phyloP scores from a whole-genome alignment of 2,329 filamentous ascomycete genomes.

The Venturia nashicola region DNA sequence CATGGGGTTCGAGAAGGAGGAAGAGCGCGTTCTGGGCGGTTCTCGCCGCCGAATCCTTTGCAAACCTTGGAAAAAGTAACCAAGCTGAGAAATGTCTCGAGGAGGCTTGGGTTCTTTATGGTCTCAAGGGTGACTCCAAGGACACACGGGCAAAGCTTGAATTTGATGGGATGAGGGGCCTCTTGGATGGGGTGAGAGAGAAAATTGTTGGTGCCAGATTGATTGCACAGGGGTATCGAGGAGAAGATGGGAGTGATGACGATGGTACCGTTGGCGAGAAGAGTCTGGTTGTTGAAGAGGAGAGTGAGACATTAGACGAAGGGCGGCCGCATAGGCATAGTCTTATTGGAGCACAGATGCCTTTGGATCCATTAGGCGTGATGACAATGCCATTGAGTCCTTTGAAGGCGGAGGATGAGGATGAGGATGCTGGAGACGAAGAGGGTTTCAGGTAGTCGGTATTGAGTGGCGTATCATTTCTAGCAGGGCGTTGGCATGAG shows the following conservation, averaged over 20 bases:
- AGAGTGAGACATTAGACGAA: slow-evolving; percentile 22
- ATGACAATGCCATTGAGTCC: slow-evolving; percentile 9
- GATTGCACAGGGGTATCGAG: slow-evolving; percentile 14
- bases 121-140: slow-evolving; percentile 25
- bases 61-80: slow-evolving; percentile 60
- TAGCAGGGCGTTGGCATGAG: too few species aligned
- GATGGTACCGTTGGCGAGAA: slow-evolving; percentile 11
- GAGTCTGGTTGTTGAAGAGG: slow-evolving; percentile 14
- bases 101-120: slow-evolving; percentile 48
- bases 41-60: slow-evolving; percentile 73
- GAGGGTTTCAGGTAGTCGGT: background rate
- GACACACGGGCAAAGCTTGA: slow-evolving; percentile 19
- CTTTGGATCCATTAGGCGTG: background rate
- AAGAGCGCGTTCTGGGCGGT: slow-evolving; percentile 88
- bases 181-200: slow-evolving; percentile 56
- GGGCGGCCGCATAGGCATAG: slow-evolving; percentile 29
- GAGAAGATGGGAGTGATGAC: slow-evolving; percentile 29
- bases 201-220: slow-evolving; percentile 38
- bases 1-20: slow-evolving; percentile 47
- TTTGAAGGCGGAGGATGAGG: background rate
- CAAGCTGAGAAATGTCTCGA: slow-evolving; percentile 70
- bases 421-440: background rate
- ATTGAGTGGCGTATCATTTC: too few species aligned
- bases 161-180: slow-evolving; percentile 43
- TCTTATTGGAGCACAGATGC: slow-evolving; percentile 21